Evolutionary conservation across 2,329 filamentous ascomycete species (phyloP), one percentile per base, ranked within the genome.

Genomic region (Elsinoe arachidis): DNA sequence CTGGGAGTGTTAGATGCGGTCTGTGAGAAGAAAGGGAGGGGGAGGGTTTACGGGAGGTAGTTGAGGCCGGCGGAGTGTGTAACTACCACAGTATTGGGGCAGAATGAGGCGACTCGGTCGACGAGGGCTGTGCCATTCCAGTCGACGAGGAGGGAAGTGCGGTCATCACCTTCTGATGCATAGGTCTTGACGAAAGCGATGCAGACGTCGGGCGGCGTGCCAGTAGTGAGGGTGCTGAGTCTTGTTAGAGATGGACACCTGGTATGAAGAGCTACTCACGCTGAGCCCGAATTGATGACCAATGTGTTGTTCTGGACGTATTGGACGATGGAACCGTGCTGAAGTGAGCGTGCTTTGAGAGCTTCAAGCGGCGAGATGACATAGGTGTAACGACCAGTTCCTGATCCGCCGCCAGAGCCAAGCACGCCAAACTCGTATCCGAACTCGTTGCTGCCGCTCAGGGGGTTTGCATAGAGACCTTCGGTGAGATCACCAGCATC

Each of bases 171-270:
- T 64, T 79, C 76, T 2, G 69, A 67, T 0, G 76, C 75, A 66
- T 69, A 78, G 12, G 66, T 79, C 78, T 83, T 84, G 58, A 83
- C 71, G 68, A 84, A 80, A 30, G 84, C 80, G n/a, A 84, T 70
- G 67, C 62, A 75, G 9, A 81, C 78, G 7, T 76, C 72, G 6
- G 74, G 71, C 33, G 59, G 59, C 2, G 59, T 49, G 14, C 56
- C 56, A 5, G 39, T 30, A 21, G 59, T 58, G 6, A 37, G 17
- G 2, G 56, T 21, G 49, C 49, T 53, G 33, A 11, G n/a, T 17
- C 30, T n/a, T 12, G 34, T 53, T 17, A 53, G 49, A 15, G 34
- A 19, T 14, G 33, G 21, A 5, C 15, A 5, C 9, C 15, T 14
- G 14, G 12, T 14, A 34, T 10, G 9, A 5, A 2, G 9, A 17